Evolutionary conservation across 108 stramenopile genomes (phyloP).

Genomic region (Stephanodiscus minutulus): DNA sequence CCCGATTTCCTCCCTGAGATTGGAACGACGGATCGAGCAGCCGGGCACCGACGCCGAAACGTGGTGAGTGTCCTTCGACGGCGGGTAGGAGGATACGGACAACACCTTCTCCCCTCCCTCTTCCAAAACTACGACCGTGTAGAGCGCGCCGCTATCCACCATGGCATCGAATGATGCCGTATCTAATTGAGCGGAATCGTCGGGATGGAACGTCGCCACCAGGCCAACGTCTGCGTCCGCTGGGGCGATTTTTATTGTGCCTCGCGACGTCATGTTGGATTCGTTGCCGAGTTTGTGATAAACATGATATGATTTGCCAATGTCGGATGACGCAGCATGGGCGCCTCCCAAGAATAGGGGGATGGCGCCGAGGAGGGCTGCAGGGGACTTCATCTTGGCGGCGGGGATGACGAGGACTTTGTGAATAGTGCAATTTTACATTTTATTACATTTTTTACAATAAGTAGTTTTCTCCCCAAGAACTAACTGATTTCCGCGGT

Average conservation of each 20-base stretch:
- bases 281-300: constrained; percentile 37
- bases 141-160: constrained; percentile 35
- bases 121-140: constrained; percentile 39
- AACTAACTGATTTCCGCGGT: too few species aligned
- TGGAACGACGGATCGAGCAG: constrained; percentile 44
- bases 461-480: too few species aligned
- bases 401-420: too few species aligned
- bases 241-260: constrained; percentile 39
- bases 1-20: constrained; percentile 66
- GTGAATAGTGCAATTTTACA: too few species aligned
- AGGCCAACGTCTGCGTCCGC: constrained; percentile 23
- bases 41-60: constrained; percentile 50
- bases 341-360: constrained; percentile 7
- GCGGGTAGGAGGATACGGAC: constrained; percentile 5
- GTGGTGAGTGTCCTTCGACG: constrained; percentile 1
- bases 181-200: constrained; percentile 29
- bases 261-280: constrained; percentile 36
- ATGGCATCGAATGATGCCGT: constrained; percentile 33
- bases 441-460: too few species aligned
- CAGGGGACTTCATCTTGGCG: constrained; percentile 4
- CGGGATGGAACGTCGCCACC: constrained; percentile 31
- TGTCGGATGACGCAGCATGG: constrained; percentile 12
- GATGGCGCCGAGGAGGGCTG: constrained; percentile 11
- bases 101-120: constrained; percentile 7
- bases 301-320: constrained; percentile 42